A percentile compares a stretch with the other conserved stretches of the same genome.
Conservation (phyloP, 495 filamentous ascomycete species). For the Tetracladium setigerum region DNA sequence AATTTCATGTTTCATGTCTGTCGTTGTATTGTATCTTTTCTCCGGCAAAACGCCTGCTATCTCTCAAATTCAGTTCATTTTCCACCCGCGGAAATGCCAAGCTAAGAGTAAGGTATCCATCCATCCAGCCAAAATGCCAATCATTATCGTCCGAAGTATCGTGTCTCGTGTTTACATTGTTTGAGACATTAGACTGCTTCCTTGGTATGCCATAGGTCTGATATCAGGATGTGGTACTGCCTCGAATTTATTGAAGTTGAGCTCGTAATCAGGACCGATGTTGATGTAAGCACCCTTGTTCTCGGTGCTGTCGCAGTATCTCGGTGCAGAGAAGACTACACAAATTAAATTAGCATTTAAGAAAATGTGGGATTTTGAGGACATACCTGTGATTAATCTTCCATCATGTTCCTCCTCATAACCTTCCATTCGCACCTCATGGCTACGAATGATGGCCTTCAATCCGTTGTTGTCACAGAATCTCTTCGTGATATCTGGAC, state of each 20-base stretch:
- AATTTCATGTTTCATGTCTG: too few species aligned
- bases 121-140: too few species aligned
- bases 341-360: slow-evolving; percentile 16
- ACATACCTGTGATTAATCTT: slow-evolving; percentile 82
- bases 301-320: slow-evolving; percentile 94
- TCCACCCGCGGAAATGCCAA: too few species aligned
- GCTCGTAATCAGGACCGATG: slow-evolving; percentile 84
- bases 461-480: slow-evolving; percentile 96
- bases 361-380: neutral
- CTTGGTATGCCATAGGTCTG: slow-evolving; percentile 83
- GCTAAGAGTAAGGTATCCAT: too few species aligned
- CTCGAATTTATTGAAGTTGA: slow-evolving; percentile 85
- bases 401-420: slow-evolving; percentile 98
- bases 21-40: too few species aligned
- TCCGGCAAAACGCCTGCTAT: too few species aligned
- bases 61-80: too few species aligned
- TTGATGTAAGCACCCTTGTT: slow-evolving; percentile 99
- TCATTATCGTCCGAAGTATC: too few species aligned
- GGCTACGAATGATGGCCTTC: slow-evolving; percentile 90
- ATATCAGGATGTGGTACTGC: slow-evolving; percentile 94
- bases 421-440: slow-evolving; percentile 96
- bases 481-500: slow-evolving; percentile 90
- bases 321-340: slow-evolving; percentile 89
- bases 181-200: slow-evolving; percentile 71
- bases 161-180: too few species aligned